Evolutionary conservation across 495 filamentous ascomycete genomes (phyloP), one percentile per base, ranked within the genome.

Genomic region (Xylaria sp.): DNA sequence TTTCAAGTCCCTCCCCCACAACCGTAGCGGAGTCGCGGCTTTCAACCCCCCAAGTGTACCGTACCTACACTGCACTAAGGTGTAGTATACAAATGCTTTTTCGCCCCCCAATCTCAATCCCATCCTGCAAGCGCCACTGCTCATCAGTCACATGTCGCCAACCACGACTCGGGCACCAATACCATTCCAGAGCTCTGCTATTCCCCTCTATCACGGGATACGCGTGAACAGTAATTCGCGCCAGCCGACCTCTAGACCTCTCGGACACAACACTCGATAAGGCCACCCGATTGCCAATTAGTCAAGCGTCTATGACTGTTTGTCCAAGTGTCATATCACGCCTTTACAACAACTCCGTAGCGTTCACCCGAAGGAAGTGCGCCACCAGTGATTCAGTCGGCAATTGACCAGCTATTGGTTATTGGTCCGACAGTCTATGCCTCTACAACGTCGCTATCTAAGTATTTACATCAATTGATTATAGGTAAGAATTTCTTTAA

Each of bases 101-200:
- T 57, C n/a, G 64, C 64, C 65, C 26, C 63, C 64, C 66, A 44
- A 59, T n/a, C 41, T 50, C 69, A 58, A 71, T 59, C 66, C 37
- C 37, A 66, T 44, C 46, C 61, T 66, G 69, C 41, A 65, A 65
- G 59, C 61, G 69, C 69, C 61, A 65, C 61, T 71, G 33, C 40
- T 63, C 50, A 59, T 57, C 50, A 31, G 69, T 71, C 69, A 71
- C 69, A 71, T 71, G 69, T 35, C 61, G 40, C 40, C 48, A 62
- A 21, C 68, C 59, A 70, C 68, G 61, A 65, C 69, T 63, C 61
- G 61, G 58, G 69, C 61, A 66, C 61, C 69, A 66, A 66, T 71
- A 40, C 61, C 50, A 58, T 44, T 17, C 24, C 61, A 48, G 8
- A 57, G 40, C 35, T 19, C 48, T 35, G 14, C 15, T 21, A 5